These are phyloP conservation scores for Fragaria vesca DNA, from an alignment of 306 rosid species.

Conservation along the genomic window DNA sequence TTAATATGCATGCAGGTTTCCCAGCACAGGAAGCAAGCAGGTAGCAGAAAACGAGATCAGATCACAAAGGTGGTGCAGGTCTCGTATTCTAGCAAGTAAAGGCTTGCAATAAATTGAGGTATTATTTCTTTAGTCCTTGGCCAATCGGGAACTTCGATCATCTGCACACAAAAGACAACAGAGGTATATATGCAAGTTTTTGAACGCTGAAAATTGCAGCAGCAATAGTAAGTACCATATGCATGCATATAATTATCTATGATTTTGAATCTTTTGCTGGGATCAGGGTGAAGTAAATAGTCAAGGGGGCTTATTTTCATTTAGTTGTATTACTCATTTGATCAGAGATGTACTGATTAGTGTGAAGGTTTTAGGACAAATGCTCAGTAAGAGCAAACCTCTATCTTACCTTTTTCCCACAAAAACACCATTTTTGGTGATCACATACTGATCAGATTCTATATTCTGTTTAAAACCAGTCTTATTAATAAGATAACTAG, in stretches of 20 bases:
- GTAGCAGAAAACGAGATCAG: neutral
- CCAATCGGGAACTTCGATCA: neutral
- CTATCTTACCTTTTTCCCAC: no score
- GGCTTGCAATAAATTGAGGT: conserved; percentile 1
- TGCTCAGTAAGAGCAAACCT: neutral
- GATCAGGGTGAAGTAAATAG: no score
- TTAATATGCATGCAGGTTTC: neutral
- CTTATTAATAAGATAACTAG: neutral
- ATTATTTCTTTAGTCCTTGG: neutral
- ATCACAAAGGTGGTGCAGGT: neutral
- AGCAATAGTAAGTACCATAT: no score
- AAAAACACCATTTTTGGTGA: neutral
- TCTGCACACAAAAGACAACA: neutral
- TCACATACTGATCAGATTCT: neutral
- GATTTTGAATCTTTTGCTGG: no score
- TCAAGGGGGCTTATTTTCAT: no score
- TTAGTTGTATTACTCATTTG: no score
- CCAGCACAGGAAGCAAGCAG: neutral
- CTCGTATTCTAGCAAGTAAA: neutral
- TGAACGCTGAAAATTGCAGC: no score
- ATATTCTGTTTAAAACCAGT: neutral
- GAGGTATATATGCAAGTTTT: neutral
- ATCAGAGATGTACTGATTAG: no score
- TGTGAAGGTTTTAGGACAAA: no score
- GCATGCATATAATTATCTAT: no score